A percentile compares a stretch with the other conserved stretches of the same genome.
Conservation (phyloP, 352 stramenopile genomes). For the Pythium grandisporangium region DNA sequence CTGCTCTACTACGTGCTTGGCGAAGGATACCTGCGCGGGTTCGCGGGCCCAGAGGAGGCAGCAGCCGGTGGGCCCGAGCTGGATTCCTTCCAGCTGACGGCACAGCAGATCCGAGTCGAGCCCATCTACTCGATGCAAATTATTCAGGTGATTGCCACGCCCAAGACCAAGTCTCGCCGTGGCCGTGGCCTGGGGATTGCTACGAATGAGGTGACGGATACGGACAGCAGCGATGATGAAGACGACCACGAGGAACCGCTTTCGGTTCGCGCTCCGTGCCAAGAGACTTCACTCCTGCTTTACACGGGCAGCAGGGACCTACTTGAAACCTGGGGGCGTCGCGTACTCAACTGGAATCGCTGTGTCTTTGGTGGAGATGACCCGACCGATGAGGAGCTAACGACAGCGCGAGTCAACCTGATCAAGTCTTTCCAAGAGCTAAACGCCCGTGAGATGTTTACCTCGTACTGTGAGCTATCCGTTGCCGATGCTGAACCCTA, state of each 20-base stretch:
- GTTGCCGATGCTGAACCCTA: conserved; percentile 1
- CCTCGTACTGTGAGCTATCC: conserved; percentile 4
- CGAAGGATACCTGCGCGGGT: conserved; percentile 52
- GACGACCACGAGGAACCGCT: conserved; percentile 5
- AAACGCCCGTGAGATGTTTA: conserved; percentile 12
- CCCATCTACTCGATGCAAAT: conserved; percentile 53
- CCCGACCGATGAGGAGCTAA: conserved; percentile 6
- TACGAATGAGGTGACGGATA: not conserved
- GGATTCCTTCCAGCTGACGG: conserved; percentile 54
- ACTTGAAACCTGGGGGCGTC: conserved; percentile 36
- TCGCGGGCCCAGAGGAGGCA: conserved; percentile 21
- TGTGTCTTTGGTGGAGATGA: conserved; percentile 31
- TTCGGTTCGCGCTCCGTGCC: not conserved
- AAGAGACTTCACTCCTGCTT: conserved; percentile 24
- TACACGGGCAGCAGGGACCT: conserved; percentile 41
- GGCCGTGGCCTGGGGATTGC: no score
- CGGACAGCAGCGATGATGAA: conserved; percentile 17
- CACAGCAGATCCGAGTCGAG: conserved; percentile 46
- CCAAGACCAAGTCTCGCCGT: no score
- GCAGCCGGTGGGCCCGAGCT: no score
- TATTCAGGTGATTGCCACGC: conserved; percentile 40
- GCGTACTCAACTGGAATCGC: conserved; percentile 65
- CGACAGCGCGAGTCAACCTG: conserved; percentile 17
- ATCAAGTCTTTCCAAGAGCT: conserved; percentile 21
- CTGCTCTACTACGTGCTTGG: conserved; percentile 60